phyloP scores from a whole-genome alignment of 2,329 filamentous ascomycete genomes.

The Coleophoma cylindrospora region DNA sequence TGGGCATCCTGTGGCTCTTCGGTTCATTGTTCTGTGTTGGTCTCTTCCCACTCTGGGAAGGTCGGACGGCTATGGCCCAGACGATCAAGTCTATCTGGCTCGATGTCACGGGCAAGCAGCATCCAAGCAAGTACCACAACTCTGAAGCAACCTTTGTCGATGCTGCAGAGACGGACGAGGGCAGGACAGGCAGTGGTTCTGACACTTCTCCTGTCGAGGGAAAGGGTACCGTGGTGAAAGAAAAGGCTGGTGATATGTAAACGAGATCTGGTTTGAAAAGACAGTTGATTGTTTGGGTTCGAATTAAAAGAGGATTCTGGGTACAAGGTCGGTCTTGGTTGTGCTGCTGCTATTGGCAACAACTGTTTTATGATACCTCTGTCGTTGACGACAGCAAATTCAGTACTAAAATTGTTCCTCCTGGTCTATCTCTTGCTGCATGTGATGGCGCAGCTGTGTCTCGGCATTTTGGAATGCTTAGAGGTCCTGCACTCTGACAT shows the following conservation, averaged over 20 bases:
- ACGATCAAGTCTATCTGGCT: conserved; percentile 56
- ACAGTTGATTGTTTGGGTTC: no score
- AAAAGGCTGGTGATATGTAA: background rate
- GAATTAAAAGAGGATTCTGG: no score
- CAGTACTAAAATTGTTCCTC: no score
- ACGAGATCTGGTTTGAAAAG: no score
- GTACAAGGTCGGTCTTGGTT: no score
- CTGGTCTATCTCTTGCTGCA: no score
- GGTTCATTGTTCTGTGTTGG: conserved; percentile 68
- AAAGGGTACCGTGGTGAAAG: background rate
- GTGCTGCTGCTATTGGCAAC: no score
- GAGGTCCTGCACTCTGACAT: no score
- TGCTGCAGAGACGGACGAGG: background rate
- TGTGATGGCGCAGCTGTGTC: no score
- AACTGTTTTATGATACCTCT: no score
- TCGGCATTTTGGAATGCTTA: no score
- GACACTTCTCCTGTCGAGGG: conserved; percentile 13
- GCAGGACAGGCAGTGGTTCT: conserved; percentile 15
- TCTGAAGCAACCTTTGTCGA: conserved; percentile 21
- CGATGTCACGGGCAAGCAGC: conserved; percentile 47
- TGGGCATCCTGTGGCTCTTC: conserved; percentile 78
- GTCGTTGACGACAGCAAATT: no score
- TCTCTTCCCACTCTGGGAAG: conserved; percentile 77
- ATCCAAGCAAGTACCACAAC: conserved; percentile 20
- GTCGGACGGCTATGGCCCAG: conserved; percentile 58